Evolutionary conservation across 2,329 filamentous ascomycete genomes (phyloP), one percentile per base, ranked within the genome.

Genomic region (Neopestalotiopsis sp.): DNA sequence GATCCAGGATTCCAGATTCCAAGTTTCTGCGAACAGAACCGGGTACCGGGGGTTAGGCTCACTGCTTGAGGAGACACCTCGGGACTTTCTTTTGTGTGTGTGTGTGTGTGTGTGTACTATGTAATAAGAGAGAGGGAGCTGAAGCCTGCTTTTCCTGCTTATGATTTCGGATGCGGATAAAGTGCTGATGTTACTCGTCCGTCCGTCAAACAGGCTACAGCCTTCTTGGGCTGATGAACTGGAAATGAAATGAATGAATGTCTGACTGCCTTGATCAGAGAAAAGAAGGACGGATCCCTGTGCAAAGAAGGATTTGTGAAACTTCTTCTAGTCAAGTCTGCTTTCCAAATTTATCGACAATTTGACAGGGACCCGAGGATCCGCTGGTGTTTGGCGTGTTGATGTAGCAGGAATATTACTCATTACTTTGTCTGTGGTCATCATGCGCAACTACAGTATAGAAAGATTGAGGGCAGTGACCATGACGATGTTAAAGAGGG

Each of bases 341-440:
- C 45, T 52, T 52, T 52, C 45, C 45, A 52, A 52, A 52, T 52
- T 52, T 52, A 52, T 52, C 45, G 45, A 52, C 45, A 38, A 52
- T 52, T n/a, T n/a, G 17, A 52, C 45, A 52, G 45, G 45, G 45
- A 52, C 45, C 45, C 45, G 7, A n/a, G 45, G 45, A 52, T 52
- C 45, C 45, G 45, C 45, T 24, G 45, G 45, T 52, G 17, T 52
- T 20, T 52, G 45, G 45, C 45, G 45, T 20, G 45, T 20, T 17
- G n/a, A n/a, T 52, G 45, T 52, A 52, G 45, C 45, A 52, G 20
- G 45, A 52, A 52, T 52, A 52, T 52, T 52, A 52, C 45, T 3
- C 17, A 52, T 52, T 24, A 52, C 45, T 52, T n/a, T 52, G 34
- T 38, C 34, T 38, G 34, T 38, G 6, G 17, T 52, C n/a, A 20